These are phyloP conservation scores for Schizochytrium sp. DNA, from an alignment of 108 stramenopile genomes.

Conservation along the genomic window DNA sequence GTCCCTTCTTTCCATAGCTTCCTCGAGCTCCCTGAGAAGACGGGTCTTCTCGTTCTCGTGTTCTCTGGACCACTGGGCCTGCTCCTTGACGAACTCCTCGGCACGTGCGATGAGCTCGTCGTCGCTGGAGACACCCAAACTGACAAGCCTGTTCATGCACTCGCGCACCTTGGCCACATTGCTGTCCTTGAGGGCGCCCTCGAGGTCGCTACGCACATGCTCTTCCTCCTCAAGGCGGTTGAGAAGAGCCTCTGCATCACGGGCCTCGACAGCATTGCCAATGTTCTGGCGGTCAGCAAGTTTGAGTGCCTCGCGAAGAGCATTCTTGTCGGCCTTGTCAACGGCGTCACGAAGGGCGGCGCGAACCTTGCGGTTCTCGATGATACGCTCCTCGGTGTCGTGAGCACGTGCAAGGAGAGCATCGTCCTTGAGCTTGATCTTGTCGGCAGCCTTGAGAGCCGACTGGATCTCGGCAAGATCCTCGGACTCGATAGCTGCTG, in stretches of 20 bases:
- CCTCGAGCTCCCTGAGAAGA: constrained; percentile 39
- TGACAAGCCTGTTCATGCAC: constrained; percentile 74
- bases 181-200: neutral
- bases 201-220: neutral
- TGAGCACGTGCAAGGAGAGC: constrained; percentile 49
- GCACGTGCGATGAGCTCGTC: neutral
- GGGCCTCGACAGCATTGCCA: constrained; percentile 29
- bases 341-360: constrained; percentile 64
- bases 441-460: constrained; percentile 65
- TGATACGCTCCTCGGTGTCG: constrained; percentile 22
- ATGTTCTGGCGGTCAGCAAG: constrained; percentile 37
- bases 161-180: neutral
- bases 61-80: constrained; percentile 24
- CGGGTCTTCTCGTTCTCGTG: neutral
- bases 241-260: constrained; percentile 20
- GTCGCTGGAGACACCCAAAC: constrained; percentile 10
- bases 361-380: constrained; percentile 67
- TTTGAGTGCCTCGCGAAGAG: constrained; percentile 67
- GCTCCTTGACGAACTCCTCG: constrained; percentile 34
- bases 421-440: constrained; percentile 10
- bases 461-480: constrained; percentile 66
- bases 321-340: constrained; percentile 62
- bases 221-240: constrained; percentile 54
- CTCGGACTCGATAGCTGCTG: constrained; percentile 63
- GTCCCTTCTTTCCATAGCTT: constrained; percentile 55